A percentile compares a stretch with the other conserved stretches of the same genome.
These are phyloP conservation scores for Solanum hybrid DNA, from an alignment of 305 asterid species.

Conservation along the genomic window DNA sequence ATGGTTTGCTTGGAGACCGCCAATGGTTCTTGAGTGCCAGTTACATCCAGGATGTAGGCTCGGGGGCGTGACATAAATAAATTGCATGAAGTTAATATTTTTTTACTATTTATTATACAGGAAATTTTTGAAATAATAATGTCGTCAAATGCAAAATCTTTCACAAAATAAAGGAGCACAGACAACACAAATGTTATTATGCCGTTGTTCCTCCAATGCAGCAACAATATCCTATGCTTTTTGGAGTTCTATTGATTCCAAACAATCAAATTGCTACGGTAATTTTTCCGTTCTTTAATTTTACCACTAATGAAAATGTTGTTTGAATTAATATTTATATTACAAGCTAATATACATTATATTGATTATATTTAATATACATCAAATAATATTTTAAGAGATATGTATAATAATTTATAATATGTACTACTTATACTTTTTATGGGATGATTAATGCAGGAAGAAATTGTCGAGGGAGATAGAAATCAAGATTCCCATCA, in stretches of 20 bases:
- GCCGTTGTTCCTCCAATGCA: not conserved
- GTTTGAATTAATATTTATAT: not conserved
- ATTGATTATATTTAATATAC: not conserved
- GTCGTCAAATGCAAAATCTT: not conserved
- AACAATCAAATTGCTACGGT: not conserved
- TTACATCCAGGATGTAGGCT: too few relatives aligned
- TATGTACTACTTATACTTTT: not conserved
- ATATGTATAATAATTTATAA: not conserved
- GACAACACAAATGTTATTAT: not conserved
- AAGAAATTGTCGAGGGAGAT: not conserved
- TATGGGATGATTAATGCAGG: not conserved
- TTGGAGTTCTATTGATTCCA: not conserved
- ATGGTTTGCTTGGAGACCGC: too few relatives aligned
- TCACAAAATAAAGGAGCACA: not conserved
- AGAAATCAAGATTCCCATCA: not conserved
- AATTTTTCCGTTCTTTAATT: not conserved
- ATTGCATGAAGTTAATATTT: not conserved
- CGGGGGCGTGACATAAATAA: too few relatives aligned
- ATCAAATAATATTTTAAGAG: not conserved
- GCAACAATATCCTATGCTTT: not conserved
- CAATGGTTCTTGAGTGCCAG: too few relatives aligned
- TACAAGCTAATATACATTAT: not conserved
- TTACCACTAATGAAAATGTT: not conserved
- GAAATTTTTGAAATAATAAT: not conserved
- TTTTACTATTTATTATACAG: not conserved